Conservation (phyloP, 2,329 filamentous ascomycete genomes). For the Botrytis sinoallii region DNA sequence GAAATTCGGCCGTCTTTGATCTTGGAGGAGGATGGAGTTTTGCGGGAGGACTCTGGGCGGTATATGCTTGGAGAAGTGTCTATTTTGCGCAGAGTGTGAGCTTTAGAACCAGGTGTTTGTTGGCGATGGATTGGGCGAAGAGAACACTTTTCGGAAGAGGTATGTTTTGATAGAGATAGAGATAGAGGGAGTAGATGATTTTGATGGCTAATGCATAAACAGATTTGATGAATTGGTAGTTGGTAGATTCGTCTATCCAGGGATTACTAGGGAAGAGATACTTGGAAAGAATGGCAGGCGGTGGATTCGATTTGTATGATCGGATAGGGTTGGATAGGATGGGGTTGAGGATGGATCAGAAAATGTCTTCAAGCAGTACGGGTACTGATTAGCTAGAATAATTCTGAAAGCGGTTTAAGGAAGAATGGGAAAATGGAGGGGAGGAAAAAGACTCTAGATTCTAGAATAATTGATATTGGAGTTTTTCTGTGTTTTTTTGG, state of each 20-base stretch:
- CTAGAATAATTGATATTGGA: neutral
- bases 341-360: neutral
- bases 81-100: conserved; percentile 99
- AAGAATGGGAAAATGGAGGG: neutral
- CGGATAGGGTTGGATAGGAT: neutral
- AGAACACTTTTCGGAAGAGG: conserved; percentile 91
- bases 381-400: neutral
- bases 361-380: neutral
- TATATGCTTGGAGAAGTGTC: conserved; percentile 93
- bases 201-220: neutral
- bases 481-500: too few species aligned
- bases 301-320: neutral
- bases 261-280: neutral
- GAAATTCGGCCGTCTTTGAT: conserved; percentile 95
- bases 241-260: neutral
- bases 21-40: conserved; percentile 73
- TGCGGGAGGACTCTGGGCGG: conserved; percentile 81
- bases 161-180: conserved; percentile 40
- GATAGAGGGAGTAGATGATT: neutral
- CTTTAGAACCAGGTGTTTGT: conserved; percentile 77
- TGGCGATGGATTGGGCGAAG: conserved; percentile 99
- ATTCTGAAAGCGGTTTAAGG: neutral
- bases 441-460: neutral
- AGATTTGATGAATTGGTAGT: conserved; percentile 14
- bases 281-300: neutral